These are phyloP conservation scores for Neurospora cerealis DNA, from an alignment of 495 filamentous ascomycete species.

Conservation along the genomic window DNA sequence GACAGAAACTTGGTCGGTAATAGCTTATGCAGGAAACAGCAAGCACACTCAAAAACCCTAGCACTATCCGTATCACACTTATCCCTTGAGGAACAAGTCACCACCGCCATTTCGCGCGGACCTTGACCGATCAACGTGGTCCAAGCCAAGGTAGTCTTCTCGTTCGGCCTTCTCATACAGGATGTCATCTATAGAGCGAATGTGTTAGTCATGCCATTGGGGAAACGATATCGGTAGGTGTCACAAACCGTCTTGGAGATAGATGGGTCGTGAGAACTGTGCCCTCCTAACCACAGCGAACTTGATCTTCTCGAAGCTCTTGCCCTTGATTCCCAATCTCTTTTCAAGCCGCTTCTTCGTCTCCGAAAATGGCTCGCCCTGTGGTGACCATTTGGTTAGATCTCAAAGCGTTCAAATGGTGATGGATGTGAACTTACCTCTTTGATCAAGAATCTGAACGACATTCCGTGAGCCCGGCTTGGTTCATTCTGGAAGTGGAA, in stretches of 20 bases:
- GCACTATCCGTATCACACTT: conserved; percentile 9
- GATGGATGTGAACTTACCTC: conserved; percentile 44
- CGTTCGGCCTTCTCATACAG: conserved; percentile 60
- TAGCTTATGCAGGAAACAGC: background rate
- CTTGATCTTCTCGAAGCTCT: conserved; percentile 97
- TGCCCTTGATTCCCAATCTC: conserved; percentile 89
- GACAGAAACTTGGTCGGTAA: background rate
- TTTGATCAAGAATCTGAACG: conserved; percentile 84
- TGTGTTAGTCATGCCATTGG: conserved; percentile 5
- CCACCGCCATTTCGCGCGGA: conserved; percentile 40
- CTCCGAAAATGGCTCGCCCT: conserved; percentile 81
- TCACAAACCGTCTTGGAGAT: conserved; percentile 76
- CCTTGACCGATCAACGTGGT: conserved; percentile 68
- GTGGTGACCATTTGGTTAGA: background rate
- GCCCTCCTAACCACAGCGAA: conserved; percentile 72
- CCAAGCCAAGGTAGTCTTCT: conserved; percentile 80
- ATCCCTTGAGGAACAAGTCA: conserved; percentile 47
- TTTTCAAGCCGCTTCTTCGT: conserved; percentile 86
- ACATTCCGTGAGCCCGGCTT: conserved; percentile 63
- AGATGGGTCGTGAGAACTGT: conserved; percentile 61
- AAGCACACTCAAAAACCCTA: background rate
- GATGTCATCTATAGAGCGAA: conserved; percentile 56
- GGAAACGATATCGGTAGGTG: background rate
- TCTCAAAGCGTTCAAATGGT: background rate
- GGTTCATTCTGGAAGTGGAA: conserved; percentile 90